Conservation (phyloP, 1,284 basidiomycete species). For the Trichosporon inkin region DNA sequence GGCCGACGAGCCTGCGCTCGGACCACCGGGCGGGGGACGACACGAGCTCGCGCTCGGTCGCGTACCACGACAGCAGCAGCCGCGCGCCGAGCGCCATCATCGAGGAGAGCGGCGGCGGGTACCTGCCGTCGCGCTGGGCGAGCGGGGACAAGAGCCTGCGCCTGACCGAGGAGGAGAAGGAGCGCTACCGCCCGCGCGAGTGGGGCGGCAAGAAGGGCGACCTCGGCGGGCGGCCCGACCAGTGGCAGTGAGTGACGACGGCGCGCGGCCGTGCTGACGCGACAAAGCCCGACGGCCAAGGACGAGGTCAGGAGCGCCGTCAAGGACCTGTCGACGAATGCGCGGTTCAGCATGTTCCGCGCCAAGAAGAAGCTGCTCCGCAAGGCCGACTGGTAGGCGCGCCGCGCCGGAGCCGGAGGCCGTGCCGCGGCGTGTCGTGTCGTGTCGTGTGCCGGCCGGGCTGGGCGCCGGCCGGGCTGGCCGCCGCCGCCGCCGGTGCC, state of each 20-base stretch:
- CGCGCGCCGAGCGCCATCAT: slow-evolving; percentile 32
- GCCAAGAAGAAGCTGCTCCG: slow-evolving; percentile 50
- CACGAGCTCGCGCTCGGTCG: background rate
- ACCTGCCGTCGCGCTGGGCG: slow-evolving; percentile 48
- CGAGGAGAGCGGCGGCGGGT: slow-evolving; percentile 42
- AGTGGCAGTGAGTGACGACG: slow-evolving; percentile 46
- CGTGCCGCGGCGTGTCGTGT: slow-evolving; percentile 50
- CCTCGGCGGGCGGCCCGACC: slow-evolving; percentile 37
- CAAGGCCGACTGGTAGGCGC: slow-evolving; percentile 33
- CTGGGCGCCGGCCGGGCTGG: background rate
- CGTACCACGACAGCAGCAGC: slow-evolving; percentile 12
- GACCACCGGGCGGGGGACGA: background rate
- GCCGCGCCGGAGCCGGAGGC: too few relatives aligned
- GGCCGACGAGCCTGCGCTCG: slow-evolving; percentile 8
- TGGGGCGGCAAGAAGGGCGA: slow-evolving; percentile 45
- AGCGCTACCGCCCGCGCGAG: slow-evolving; percentile 48
- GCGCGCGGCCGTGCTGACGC: background rate
- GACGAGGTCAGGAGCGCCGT: slow-evolving; percentile 48
- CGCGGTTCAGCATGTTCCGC: slow-evolving; percentile 46
- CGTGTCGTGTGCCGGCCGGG: background rate
- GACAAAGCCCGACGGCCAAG: slow-evolving; percentile 39
- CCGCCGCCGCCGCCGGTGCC: too few relatives aligned
- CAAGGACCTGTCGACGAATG: slow-evolving; percentile 44
- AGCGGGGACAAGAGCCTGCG: slow-evolving; percentile 43
- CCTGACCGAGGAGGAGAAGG: slow-evolving; percentile 42